Evolutionary conservation across 805 yeast genomes (phyloP), one percentile per base, ranked within the genome.

Genomic region (Candida endomychidarum): DNA sequence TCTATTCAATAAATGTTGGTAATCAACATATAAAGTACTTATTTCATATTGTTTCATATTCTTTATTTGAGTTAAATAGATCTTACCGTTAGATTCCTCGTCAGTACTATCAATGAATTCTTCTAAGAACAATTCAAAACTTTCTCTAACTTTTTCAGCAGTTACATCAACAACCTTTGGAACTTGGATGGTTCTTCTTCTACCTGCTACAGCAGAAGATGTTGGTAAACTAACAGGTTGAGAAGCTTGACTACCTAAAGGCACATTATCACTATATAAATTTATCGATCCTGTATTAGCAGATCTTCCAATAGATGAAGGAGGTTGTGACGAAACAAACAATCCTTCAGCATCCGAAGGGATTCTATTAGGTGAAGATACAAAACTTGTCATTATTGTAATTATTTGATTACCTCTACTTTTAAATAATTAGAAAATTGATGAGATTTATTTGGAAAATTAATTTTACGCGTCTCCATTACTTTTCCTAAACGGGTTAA

Each of bases 71-170:
- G 84, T 81, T 39, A 90, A 56, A 57, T 91, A 91, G 22, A 81
- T 71, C 43, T 67, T 74, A 3, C 86, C 86, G 31, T 63, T 67
- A 60, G 66, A 74, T 39, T 65, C 64, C 29, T 35, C 36, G n/a
- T 33, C 43, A 11, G 40, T 34, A 9, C 54, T 57, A 49, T 58
- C 62, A 3, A 66, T 65, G 55, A 71, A 91, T 22, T 78, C 84
- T 54, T 81, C 85, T 41, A 91, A 63, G 55, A 91, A 91, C 48
- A 75, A 78, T 59, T 90, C 96, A 60, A 93, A 91, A 11, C 90
- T 81, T 60, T 88, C 96, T 31, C 91, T 78, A 12, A 93, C 97
- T 51, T 87, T 87, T 58, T 90, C 97, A 43, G 96, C 97, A 3
- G 96, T 88, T 34, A 80, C 79, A 66, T 93, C 99, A 19, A 78